These are phyloP conservation scores for Trichosanthes cucumerina DNA, from an alignment of 306 rosid species.

Conservation along the genomic window DNA sequence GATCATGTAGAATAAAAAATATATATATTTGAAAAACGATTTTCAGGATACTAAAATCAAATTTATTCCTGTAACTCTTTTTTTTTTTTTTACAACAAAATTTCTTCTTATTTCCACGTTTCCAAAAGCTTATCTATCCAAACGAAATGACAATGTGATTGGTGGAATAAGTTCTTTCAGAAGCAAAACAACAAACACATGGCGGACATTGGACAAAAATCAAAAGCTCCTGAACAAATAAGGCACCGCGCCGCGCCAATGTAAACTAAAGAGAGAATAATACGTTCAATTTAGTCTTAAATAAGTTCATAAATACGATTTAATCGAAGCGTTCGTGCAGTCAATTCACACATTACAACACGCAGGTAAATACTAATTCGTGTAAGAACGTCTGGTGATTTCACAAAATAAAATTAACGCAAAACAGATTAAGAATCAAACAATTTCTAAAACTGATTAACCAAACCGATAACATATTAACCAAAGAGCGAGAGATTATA, in stretches of 20 bases:
- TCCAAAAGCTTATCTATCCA: neutral
- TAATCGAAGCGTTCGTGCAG: neutral
- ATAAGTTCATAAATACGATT: neutral
- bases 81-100: neutral
- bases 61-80: neutral
- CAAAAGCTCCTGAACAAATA: neutral
- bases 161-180: neutral
- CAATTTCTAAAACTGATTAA: neutral
- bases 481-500: neutral
- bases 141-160: neutral
- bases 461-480: neutral
- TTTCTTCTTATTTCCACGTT: neutral
- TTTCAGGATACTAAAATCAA: neutral
- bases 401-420: neutral
- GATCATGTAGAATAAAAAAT: neutral
- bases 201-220: constrained; percentile 4
- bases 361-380: neutral
- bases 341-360: neutral
- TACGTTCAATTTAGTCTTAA: neutral
- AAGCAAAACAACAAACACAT: constrained; percentile 28
- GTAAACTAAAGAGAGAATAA: neutral
- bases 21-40: neutral
- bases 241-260: neutral
- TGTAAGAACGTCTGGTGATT: neutral
- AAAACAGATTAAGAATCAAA: neutral